Base-by-base conservation (phyloP, 768 basidiomycete species). In the Podaxis carcinomalis region DNA sequence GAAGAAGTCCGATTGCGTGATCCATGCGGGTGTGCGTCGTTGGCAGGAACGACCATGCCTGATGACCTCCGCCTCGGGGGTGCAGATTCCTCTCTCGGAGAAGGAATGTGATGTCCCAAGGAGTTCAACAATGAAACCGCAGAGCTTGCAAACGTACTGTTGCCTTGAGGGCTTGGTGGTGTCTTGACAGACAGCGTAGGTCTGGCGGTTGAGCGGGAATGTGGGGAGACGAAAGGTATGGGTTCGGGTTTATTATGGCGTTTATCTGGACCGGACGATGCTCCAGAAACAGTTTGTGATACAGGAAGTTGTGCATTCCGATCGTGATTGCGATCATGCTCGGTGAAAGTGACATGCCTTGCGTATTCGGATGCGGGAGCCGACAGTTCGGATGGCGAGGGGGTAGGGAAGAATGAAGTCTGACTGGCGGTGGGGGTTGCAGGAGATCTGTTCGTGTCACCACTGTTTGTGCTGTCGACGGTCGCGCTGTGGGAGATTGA, bases 41-140 rank as follows among this genome's bases (percentile, higher is more conserved):
- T 39, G 28, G 53, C 11, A 6, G 57, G 28, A 21, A 49, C 28
- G 21, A 56, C 23, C 25, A 64, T 53, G 35, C 58, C 51, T 1
- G 65, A 66, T 11, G 64, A 63, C 36, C 64, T 54, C n/a, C 62
- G 57, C 27, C 53, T 56, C 7, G 59, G 56, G 57, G 54, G 50
- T 14, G 35, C 13, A 21, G 40, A 47, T 13, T 65, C n/a, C 13
- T 59, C 61, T 6, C 56, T 14, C 4, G 62, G 36, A 14, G 62
- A 57, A 32, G 56, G 49, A 32, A 59, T 50, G 35, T 46, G 44
- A 23, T 59, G 56, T 3, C 57, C 67, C 32, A 72, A 62, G 6
- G 68, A 64, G 39, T 67, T 64, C 5, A 72, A 65, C 9, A 76
- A 56, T 3, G 73, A 72, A 2, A 69, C 66, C 27, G 68, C 64